Conservation (phyloP, 2,329 filamentous ascomycete genomes). For the Tolypocladium capitatum region DNA sequence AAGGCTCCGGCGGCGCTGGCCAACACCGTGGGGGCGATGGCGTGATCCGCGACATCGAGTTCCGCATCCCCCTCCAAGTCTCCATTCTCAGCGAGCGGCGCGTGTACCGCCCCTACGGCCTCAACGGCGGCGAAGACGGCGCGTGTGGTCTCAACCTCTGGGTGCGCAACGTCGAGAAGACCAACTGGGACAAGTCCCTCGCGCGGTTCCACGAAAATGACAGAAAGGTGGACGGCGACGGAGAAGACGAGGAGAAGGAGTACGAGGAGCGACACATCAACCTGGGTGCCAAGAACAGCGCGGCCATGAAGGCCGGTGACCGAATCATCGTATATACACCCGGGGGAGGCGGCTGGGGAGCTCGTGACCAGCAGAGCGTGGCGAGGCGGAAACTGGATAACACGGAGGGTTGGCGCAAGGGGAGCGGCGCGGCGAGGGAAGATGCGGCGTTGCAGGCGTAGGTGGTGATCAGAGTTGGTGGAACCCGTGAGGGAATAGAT, state of each 20-base stretch:
- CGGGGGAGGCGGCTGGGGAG: constrained; percentile 67
- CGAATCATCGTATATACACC: constrained; percentile 67
- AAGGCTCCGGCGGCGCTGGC: constrained; percentile 43
- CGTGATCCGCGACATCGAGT: constrained; percentile 68
- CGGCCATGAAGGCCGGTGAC: constrained; percentile 62
- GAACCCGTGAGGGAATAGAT: too few species aligned
- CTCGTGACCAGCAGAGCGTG: constrained; percentile 41
- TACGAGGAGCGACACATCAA: constrained; percentile 54
- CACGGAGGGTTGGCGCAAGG: constrained; percentile 38
- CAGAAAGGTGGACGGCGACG: constrained; percentile 12
- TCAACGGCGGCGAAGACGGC: constrained; percentile 62
- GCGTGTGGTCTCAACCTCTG: constrained; percentile 74
- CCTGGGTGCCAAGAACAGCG: constrained; percentile 67
- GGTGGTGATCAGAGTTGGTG: neutral
- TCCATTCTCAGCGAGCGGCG: constrained; percentile 67
- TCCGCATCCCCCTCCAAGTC: constrained; percentile 63
- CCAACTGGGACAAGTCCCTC: constrained; percentile 32
- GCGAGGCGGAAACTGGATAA: constrained; percentile 39
- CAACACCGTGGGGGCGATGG: constrained; percentile 61
- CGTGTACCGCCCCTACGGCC: constrained; percentile 60
- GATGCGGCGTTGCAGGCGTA: constrained; percentile 45
- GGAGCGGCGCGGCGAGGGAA: constrained; percentile 42
- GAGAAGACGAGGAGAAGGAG: constrained; percentile 19
- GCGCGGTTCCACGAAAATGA: constrained; percentile 22
- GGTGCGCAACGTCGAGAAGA: constrained; percentile 59